Base-by-base conservation (phyloP, 345 rosid genomes). In the Ceriops tagal region DNA sequence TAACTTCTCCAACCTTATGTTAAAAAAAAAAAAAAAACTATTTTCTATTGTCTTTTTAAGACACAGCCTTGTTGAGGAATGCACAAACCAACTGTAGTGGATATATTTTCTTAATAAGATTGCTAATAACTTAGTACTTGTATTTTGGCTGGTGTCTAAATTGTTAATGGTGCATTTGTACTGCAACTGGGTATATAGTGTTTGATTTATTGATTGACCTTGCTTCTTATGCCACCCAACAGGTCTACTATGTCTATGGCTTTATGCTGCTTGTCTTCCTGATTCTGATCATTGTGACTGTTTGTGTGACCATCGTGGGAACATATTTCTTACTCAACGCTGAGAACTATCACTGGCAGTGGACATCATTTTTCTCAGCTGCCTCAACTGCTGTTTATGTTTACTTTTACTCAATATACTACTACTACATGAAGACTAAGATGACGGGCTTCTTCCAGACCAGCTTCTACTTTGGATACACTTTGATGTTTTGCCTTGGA, bases 381-480 rank as follows among this genome's bases (percentile, higher is more conserved):
- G 98, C 98, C 26, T 92, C 98, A 53, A 92, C 98, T 51, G 92
- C 98, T 39, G 90, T 89, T 63, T 92, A 92, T 63, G 96, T 92
- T 68, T 92, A 89, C 80, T 70, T 89, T 75, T 92, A 92, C 82
- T 89, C 98, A n/a, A 82, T 92, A 72, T 92, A 89, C 70, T 89
- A 92, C 86, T 92, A 89, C 82, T 82, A 82, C 39, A 87, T 89
- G 77, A 92, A 92, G 88, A 92, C 98, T 5, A 92, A 92, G 86
- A 92, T 92, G 98, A 88, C 92, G 0, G 98, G 98, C 73, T 92
- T 92, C 83, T 92, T 92, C 85, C 98, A 92, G 85, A 92, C 95
- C 62, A 92, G 96, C 83, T 92, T 92, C 86, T 92, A 92, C 75
- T 92, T 92, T 80, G 98, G 98, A 37, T 92, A 92, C 85, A 92